phyloP scores from a whole-genome alignment of 2,329 filamentous ascomycete genomes.

The Xylaria sp. region DNA sequence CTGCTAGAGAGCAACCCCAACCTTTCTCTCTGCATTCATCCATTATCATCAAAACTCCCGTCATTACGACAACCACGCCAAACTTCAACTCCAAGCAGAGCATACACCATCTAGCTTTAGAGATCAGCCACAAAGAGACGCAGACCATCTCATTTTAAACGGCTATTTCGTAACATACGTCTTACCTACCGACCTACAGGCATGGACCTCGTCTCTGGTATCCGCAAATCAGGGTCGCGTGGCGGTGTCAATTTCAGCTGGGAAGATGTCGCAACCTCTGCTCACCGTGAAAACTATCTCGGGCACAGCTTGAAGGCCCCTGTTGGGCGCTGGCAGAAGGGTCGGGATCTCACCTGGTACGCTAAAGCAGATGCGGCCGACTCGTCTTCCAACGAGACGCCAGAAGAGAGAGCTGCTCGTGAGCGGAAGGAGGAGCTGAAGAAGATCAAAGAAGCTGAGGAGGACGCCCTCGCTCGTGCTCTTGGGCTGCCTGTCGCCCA shows the following conservation, averaged over 20 bases:
- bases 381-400: slow-evolving; percentile 64
- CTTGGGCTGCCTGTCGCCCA: slow-evolving; percentile 80
- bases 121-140: neutral
- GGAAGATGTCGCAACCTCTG: slow-evolving; percentile 89
- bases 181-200: neutral
- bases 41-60: too few relatives aligned
- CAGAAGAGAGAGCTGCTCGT: slow-evolving; percentile 67
- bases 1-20: neutral
- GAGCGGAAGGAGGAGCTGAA: slow-evolving; percentile 81
- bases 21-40: slow-evolving; percentile 1
- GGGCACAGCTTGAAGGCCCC: slow-evolving; percentile 93
- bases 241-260: slow-evolving; percentile 97
- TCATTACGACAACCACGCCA: neutral
- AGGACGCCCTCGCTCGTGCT: slow-evolving; percentile 87
- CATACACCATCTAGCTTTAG: neutral
- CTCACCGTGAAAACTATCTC: slow-evolving; percentile 88
- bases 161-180: neutral
- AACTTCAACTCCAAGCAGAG: neutral
- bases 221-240: slow-evolving; percentile 90
- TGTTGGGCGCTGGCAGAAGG: slow-evolving; percentile 91
- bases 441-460: slow-evolving; percentile 84
- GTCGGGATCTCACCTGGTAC: slow-evolving; percentile 74
- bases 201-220: slow-evolving; percentile 94
- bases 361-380: slow-evolving; percentile 66
- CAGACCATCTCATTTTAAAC: neutral